These are phyloP conservation scores for Chytridiales sp. DNA, from an alignment of 371 early-diverging fungal species.

Conservation along the genomic window DNA sequence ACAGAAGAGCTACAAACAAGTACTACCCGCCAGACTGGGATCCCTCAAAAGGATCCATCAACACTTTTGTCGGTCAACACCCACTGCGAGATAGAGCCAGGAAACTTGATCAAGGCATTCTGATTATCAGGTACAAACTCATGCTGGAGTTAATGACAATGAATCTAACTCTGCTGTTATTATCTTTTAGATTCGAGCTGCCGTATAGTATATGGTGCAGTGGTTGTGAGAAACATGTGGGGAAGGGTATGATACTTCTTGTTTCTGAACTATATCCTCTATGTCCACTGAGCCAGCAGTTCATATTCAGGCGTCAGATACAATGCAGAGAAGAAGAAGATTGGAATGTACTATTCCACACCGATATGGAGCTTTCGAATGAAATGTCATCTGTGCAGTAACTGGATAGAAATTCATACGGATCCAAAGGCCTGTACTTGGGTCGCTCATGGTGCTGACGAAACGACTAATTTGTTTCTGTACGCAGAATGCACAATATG, in stretches of 20 bases:
- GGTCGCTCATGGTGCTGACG: neutral
- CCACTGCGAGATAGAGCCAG: conserved; percentile 84
- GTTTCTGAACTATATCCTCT: neutral
- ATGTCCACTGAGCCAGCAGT: conserved; percentile 6
- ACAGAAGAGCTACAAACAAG: conserved; percentile 50
- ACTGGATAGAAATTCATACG: conserved; percentile 90
- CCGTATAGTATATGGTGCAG: conserved; percentile 91
- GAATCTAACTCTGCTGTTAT: neutral
- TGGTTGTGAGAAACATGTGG: conserved; percentile 81
- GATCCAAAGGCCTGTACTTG: conserved; percentile 89
- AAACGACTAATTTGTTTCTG: neutral
- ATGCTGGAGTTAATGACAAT: neutral
- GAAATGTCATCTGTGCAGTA: conserved; percentile 85
- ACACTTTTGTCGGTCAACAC: conserved; percentile 82
- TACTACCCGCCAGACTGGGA: conserved; percentile 60
- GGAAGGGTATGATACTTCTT: conserved; percentile 60
- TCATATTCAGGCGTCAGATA: conserved; percentile 71
- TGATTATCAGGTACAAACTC: conserved; percentile 69
- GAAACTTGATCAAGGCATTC: conserved; percentile 86
- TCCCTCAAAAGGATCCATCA: conserved; percentile 67
- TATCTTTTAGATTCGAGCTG: conserved; percentile 69
- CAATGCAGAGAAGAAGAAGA: conserved; percentile 92
- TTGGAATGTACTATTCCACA: conserved; percentile 85
- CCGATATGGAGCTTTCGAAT: conserved; percentile 88
- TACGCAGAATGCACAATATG: conserved; percentile 77